Evolutionary conservation across 2,329 filamentous ascomycete genomes (phyloP), one percentile per base, ranked within the genome.

Genomic region (Thelonectria blattea): DNA sequence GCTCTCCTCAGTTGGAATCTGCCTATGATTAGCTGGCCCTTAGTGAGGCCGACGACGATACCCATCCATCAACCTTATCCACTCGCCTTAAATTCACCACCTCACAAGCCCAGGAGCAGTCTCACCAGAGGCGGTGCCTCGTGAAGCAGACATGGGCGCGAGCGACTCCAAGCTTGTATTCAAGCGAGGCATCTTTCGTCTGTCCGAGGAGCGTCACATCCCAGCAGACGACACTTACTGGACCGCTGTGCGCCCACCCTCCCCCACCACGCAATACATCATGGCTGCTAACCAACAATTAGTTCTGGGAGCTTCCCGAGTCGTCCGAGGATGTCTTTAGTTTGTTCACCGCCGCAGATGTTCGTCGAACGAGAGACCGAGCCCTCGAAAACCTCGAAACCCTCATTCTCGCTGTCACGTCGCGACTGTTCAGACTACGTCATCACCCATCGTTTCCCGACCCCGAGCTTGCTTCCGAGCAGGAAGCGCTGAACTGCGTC

Each of bases 161-260:
- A 97, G 94, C 79, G 94, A 98, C 81, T 98, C 94, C 72, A 98
- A 98, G 85, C 88, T 98, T 74, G 92, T 94, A 74, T 98, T 99
- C 85, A 98, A 97, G 80, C 92, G 96, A 80, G 94, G 93, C 79
- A 96, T 98, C 81, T 97, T 98, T 82, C 88, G 91, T 74, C 87
- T 99, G 61, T 95, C 93, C n/a, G 93, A 97, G 76, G 91, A 96
- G 76, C 88, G 89, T 67, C 85, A 91, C 75, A 97, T 98, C 73
- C 85, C 92, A 61, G 88, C 92, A 58, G 90, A 95, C 78, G 92
- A 97, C 80, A 83, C 88, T 17, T 97, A 97, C 80, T 99, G 95
- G 95, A 89, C 91, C 65, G 91, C 92, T 75, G 93, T 96, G 79
- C 73, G 90, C 82, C n/a, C 18, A 52, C 46, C 56, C 27, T 46